Percentiles rank a stretch among this genome's conserved stretches.
Evolutionary conservation across 2,329 filamentous ascomycete species (phyloP).

Genomic region (Paracorniculantispora psalliotae): DNA sequence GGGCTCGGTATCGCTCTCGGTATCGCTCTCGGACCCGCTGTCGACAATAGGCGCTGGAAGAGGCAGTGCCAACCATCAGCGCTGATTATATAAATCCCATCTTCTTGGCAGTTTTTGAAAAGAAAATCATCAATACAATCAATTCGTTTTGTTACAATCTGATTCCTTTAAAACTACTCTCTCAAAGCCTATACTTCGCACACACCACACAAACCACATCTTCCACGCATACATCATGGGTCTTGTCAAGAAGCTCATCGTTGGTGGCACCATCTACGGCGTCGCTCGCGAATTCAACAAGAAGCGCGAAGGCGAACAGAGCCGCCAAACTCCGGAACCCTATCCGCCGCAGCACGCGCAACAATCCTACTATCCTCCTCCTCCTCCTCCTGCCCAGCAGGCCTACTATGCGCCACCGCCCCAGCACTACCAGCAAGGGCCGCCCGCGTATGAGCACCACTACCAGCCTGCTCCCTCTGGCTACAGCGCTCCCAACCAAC

Average conservation of each 20-base stretch:
- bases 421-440: background rate
- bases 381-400: background rate
- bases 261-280: constrained; percentile 24
- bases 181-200: background rate
- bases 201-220: background rate
- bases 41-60: too few species aligned
- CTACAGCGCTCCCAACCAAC: background rate
- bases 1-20: constrained; percentile 3
- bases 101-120: background rate
- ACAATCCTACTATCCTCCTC: background rate
- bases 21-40: constrained; percentile 1
- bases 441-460: constrained; percentile 3
- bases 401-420: background rate
- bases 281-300: constrained; percentile 21
- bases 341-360: background rate
- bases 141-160: background rate
- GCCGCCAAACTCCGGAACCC: background rate
- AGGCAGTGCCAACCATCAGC: background rate
- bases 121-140: background rate
- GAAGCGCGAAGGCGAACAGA: constrained; percentile 22
- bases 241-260: constrained; percentile 16
- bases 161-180: background rate
- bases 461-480: background rate
- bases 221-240: background rate
- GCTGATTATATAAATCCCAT: background rate